Conservation (phyloP, 768 basidiomycete species). For the Trametes villosa region DNA sequence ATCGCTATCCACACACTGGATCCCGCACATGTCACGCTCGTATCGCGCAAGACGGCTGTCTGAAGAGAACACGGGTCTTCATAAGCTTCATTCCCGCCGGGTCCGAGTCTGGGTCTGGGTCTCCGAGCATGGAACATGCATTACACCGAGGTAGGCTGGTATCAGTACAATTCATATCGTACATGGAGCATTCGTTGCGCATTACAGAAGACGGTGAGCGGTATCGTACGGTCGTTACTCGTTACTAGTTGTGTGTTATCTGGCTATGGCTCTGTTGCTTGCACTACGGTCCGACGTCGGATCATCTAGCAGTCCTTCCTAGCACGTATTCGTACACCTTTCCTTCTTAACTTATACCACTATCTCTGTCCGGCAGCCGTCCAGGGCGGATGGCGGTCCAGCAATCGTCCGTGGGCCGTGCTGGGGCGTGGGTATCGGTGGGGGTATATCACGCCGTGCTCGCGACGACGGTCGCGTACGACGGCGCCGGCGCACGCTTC, state of each 20-base stretch:
- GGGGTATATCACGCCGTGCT: slow-evolving; percentile 20
- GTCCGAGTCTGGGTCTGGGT: neutral
- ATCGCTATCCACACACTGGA: neutral
- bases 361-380: neutral
- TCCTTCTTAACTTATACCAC: neutral
- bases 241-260: slow-evolving; percentile 15
- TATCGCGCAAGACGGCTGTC: no score
- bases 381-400: neutral
- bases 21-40: neutral
- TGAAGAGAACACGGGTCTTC: no score
- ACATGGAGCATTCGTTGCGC: neutral
- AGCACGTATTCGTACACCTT: neutral
- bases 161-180: neutral
- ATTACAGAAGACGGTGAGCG: neutral
- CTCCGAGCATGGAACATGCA: neutral
- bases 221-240: slow-evolving; percentile 10
- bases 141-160: neutral
- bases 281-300: neutral
- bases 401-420: neutral
- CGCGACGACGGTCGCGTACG: slow-evolving; percentile 40
- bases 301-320: neutral
- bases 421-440: neutral
- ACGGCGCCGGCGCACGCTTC: slow-evolving; percentile 35
- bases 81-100: neutral
- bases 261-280: neutral